Evolutionary conservation across 2,329 filamentous ascomycete species (phyloP).

Genomic region (Cordyceps farinosa): DNA sequence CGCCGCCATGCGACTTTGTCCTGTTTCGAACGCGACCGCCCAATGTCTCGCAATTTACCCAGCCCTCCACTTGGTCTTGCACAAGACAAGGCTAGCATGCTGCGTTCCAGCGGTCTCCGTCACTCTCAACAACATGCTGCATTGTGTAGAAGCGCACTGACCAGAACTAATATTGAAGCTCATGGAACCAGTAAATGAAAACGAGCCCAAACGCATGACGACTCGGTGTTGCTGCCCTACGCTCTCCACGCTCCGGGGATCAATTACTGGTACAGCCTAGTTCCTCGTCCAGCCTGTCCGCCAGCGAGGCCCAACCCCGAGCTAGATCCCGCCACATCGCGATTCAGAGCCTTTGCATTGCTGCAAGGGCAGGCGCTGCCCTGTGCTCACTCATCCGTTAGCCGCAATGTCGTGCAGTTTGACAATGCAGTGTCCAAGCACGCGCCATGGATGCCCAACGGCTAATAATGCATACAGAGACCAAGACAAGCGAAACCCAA

Average conservation of each 20-base stretch:
- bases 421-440: background rate
- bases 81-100: background rate
- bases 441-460: background rate
- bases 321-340: constrained; percentile 9
- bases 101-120: background rate
- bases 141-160: background rate
- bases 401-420: constrained; percentile 1
- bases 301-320: background rate
- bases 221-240: background rate
- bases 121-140: background rate
- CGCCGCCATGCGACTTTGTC: constrained; percentile 8
- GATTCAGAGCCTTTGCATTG: background rate
- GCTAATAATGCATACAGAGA: background rate
- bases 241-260: background rate
- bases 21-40: constrained; percentile 1
- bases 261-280: background rate
- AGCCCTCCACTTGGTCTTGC: constrained; percentile 8
- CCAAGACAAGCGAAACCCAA: background rate
- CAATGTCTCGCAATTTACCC: constrained; percentile 16
- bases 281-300: background rate
- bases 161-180: background rate
- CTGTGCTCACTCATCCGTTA: constrained; percentile 1
- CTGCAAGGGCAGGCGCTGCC: background rate
- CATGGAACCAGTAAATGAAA: background rate
- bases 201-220: background rate